Evolutionary conservation across 768 basidiomycete species (phyloP).

Genomic region (Stropharia rugosoannulata): DNA sequence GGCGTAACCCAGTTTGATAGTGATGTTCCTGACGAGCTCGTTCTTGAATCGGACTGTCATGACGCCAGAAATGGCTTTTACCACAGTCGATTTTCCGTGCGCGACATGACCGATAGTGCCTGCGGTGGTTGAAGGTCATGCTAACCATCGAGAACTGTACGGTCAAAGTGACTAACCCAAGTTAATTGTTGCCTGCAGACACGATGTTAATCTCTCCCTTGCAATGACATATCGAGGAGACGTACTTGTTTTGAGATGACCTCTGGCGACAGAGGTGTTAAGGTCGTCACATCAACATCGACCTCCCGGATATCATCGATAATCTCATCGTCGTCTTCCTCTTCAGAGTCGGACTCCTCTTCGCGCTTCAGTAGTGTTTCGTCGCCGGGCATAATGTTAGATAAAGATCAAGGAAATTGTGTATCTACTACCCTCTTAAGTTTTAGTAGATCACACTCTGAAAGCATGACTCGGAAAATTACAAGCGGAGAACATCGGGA

Average conservation of each 20-base stretch:
- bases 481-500: neutral
- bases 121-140: conserved; percentile 26
- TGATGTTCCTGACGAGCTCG: conserved; percentile 98
- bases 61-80: conserved; percentile 98
- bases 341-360: conserved; percentile 71
- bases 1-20: conserved; percentile 98
- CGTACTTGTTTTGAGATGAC: conserved; percentile 90
- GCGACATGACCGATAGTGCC: conserved; percentile 99
- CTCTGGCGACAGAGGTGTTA: conserved; percentile 87
- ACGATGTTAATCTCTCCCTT: neutral
- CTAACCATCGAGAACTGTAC: neutral
- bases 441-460: neutral
- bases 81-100: conserved; percentile 94
- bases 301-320: conserved; percentile 59
- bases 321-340: conserved; percentile 56
- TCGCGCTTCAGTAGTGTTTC: conserved; percentile 63
- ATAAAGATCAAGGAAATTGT: conserved; percentile 8
- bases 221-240: neutral
- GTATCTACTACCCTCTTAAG: conserved; percentile 3
- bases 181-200: conserved; percentile 85
- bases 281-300: conserved; percentile 76
- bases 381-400: conserved; percentile 59
- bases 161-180: conserved; percentile 53
- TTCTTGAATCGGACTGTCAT: conserved; percentile 99
- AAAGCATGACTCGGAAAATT: conserved; percentile 3